Evolutionary conservation across 441 rosid species (phyloP).

Genomic region (Viola pubescens): DNA sequence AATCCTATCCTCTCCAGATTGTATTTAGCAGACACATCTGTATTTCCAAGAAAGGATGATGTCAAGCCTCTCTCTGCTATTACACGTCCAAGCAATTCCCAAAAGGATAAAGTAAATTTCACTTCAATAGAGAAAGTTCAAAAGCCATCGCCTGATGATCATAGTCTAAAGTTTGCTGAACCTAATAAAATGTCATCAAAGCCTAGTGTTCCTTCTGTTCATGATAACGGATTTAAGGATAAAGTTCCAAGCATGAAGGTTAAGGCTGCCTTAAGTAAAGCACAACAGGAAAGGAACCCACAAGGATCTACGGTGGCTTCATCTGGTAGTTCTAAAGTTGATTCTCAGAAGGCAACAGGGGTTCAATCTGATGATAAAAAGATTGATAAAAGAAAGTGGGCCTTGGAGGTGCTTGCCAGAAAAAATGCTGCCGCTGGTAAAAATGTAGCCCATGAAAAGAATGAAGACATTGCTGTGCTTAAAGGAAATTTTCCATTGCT

Average conservation of each 20-base stretch:
- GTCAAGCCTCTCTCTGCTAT: conserved; percentile 67
- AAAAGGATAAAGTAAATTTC: conserved; percentile 29
- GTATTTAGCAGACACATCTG: conserved; percentile 95
- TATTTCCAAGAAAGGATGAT: conserved; percentile 84
- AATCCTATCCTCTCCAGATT: conserved; percentile 86
- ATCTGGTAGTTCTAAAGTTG: conserved; percentile 30
- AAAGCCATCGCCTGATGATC: conserved; percentile 27
- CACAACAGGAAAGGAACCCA: conserved; percentile 24
- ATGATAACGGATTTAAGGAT: conserved; percentile 37
- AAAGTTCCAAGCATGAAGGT: conserved; percentile 37
- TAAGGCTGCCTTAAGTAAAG: conserved; percentile 30
- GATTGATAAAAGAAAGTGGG: conserved; percentile 92
- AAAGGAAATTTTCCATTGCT: conserved; percentile 81
- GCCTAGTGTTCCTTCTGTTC: conserved; percentile 22
- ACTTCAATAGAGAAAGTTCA: conserved; percentile 26
- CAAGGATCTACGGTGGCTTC: conserved; percentile 21
- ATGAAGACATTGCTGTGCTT: conserved; percentile 50
- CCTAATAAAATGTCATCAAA: conserved; percentile 33
- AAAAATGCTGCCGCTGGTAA: conserved; percentile 58
- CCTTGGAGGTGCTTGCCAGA: conserved; percentile 90
- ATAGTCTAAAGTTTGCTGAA: conserved; percentile 29
- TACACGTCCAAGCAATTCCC: conserved; percentile 33
- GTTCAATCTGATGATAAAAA: conserved; percentile 49
- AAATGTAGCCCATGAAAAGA: conserved; percentile 40
- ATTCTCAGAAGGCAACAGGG: conserved; percentile 31